Evolutionary conservation across 805 yeast species (phyloP).

Genomic region (Candida pini): DNA sequence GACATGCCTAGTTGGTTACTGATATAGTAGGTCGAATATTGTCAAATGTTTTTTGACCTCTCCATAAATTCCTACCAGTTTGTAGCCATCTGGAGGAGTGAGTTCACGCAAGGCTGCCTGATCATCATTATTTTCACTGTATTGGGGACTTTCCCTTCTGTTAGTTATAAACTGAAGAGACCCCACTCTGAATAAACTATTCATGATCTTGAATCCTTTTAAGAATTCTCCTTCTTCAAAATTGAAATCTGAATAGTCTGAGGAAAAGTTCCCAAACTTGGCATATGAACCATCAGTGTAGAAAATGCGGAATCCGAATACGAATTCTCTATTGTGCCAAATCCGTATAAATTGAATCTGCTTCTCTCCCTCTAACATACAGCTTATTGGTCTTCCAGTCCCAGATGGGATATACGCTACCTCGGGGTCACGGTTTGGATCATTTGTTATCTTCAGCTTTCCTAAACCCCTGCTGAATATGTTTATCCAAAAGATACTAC

Average conservation of each 20-base stretch:
- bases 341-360: slow-evolving; percentile 50
- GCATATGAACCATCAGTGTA: slow-evolving; percentile 21
- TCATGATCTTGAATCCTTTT: slow-evolving; percentile 54
- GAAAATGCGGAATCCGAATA: slow-evolving; percentile 73
- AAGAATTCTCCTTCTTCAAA: slow-evolving; percentile 57
- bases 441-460: slow-evolving; percentile 15
- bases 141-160: slow-evolving; percentile 50
- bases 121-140: no score
- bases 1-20: no score
- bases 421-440: slow-evolving; percentile 35
- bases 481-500: slow-evolving; percentile 42
- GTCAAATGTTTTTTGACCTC: no score
- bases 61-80: no score
- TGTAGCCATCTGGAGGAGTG: no score
- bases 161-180: slow-evolving; percentile 69
- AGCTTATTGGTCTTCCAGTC: no score
- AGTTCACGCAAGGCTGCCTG: no score
- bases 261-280: slow-evolving; percentile 51
- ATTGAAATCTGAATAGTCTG: slow-evolving; percentile 46
- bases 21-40: no score
- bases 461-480: slow-evolving; percentile 56
- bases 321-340: slow-evolving; percentile 71
- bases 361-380: no score
- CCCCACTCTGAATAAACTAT: slow-evolving; percentile 86
- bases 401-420: no score